Conservation (phyloP, 2,329 filamentous ascomycete species). For the Colletotrichum karsti region DNA sequence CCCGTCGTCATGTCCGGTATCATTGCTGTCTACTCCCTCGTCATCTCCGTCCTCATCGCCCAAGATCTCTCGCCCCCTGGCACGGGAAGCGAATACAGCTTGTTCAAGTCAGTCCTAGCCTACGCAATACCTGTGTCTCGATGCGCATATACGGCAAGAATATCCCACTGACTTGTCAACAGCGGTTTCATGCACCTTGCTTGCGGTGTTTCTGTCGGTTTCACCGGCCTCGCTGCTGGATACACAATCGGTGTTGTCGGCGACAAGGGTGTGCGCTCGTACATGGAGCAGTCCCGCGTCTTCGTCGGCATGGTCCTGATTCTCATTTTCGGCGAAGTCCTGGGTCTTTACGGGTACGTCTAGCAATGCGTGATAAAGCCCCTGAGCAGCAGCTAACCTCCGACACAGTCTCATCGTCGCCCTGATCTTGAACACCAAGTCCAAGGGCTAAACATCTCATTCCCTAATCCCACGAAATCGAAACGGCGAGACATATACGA, state of each 20-base stretch:
- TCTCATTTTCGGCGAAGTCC: slow-evolving; percentile 96
- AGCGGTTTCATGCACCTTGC: slow-evolving; percentile 94
- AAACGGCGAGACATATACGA: background rate
- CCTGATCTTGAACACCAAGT: slow-evolving; percentile 91
- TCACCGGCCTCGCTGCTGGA: slow-evolving; percentile 91
- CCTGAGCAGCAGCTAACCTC: background rate
- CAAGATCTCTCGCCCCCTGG: slow-evolving; percentile 83
- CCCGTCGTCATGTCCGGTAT: slow-evolving; percentile 99
- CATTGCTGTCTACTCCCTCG: slow-evolving; percentile 96
- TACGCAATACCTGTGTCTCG: background rate
- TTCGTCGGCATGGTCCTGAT: slow-evolving; percentile 99
- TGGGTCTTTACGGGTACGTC: slow-evolving; percentile 95
- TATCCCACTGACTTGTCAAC: slow-evolving; percentile 27
- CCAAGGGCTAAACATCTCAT: slow-evolving; percentile 60
- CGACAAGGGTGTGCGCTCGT: slow-evolving; percentile 91
- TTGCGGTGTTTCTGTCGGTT: slow-evolving; percentile 88
- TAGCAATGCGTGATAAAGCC: background rate
- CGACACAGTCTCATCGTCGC: slow-evolving; percentile 82
- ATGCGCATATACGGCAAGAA: background rate
- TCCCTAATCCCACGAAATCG: background rate
- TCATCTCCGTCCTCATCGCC: slow-evolving; percentile 95
- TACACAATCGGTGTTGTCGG: slow-evolving; percentile 97
- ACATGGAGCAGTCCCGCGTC: slow-evolving; percentile 95
- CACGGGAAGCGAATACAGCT: slow-evolving; percentile 70
- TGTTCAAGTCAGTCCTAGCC: slow-evolving; percentile 75